A percentile compares a stretch with the other conserved stretches of the same genome.
Conservation (phyloP, 495 filamentous ascomycete species). For the Aspergillus ellipticus region DNA sequence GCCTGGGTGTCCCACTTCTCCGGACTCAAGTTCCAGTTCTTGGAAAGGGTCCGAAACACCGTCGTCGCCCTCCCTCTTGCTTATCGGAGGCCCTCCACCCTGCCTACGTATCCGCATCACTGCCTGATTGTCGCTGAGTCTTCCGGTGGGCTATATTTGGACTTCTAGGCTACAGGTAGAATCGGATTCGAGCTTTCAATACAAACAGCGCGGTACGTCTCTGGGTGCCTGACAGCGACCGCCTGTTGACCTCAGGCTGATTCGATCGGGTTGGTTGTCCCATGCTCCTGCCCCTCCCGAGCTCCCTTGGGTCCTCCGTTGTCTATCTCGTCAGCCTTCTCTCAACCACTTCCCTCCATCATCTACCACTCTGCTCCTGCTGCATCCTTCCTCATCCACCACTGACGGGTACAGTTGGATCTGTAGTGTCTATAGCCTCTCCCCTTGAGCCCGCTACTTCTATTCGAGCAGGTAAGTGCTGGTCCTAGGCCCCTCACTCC, state of each 20-base stretch:
- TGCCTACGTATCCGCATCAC: neutral
- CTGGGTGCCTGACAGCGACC: slow-evolving; percentile 20
- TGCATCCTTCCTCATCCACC: neutral
- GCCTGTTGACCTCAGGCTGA: slow-evolving; percentile 22
- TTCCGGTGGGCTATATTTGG: neutral
- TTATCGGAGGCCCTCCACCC: neutral
- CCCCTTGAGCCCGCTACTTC: neutral
- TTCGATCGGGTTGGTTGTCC: slow-evolving; percentile 9
- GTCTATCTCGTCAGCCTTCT: neutral
- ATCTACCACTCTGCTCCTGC: neutral
- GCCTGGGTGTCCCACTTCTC: neutral
- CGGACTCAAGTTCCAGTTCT: neutral
- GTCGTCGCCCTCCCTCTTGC: slow-evolving; percentile 4
- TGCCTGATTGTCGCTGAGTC: neutral
- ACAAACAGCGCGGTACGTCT: neutral
- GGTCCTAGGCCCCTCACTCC: neutral
- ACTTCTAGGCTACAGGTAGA: neutral
- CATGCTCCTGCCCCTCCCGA: slow-evolving; percentile 22
- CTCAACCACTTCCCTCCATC: neutral
- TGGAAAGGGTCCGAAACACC: neutral
- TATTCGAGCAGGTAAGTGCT: neutral
- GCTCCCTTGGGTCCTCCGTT: slow-evolving; percentile 8
- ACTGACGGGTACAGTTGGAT: neutral
- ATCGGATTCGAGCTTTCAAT: neutral
- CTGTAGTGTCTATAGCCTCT: neutral